phyloP scores from a whole-genome alignment of 345 rosid genomes.

The Populus nigra region DNA sequence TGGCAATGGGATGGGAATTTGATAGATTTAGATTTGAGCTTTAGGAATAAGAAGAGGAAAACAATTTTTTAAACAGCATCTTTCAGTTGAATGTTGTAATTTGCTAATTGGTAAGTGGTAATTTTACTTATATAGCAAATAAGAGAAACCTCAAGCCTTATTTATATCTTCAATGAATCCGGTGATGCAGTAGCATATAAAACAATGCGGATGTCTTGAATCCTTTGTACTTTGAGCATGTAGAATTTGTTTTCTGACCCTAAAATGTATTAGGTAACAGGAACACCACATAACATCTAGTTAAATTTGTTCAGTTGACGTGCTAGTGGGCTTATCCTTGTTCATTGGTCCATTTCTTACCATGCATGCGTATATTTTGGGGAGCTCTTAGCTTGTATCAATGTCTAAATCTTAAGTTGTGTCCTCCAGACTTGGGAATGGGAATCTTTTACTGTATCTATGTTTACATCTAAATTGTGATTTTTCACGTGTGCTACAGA shows the following conservation, averaged over 20 bases:
- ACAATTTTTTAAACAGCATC: background rate
- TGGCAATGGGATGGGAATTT: background rate
- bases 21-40: background rate
- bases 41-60: background rate
- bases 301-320: background rate
- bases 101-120: background rate
- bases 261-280: background rate
- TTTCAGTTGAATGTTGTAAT: background rate
- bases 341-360: background rate
- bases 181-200: background rate
- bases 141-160: background rate
- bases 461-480: background rate
- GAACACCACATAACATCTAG: background rate
- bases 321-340: background rate
- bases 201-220: background rate
- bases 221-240: background rate
- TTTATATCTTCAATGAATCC: background rate
- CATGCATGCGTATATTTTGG: no score
- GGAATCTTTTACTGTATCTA: background rate
- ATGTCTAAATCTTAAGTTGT: background rate
- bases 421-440: conserved; percentile 61
- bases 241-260: background rate
- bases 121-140: background rate
- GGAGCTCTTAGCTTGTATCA: background rate
- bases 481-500: conserved; percentile 39